Conservation (phyloP, 1,139 yeast genomes). For the Yamadazyma atmosphaerica region DNA sequence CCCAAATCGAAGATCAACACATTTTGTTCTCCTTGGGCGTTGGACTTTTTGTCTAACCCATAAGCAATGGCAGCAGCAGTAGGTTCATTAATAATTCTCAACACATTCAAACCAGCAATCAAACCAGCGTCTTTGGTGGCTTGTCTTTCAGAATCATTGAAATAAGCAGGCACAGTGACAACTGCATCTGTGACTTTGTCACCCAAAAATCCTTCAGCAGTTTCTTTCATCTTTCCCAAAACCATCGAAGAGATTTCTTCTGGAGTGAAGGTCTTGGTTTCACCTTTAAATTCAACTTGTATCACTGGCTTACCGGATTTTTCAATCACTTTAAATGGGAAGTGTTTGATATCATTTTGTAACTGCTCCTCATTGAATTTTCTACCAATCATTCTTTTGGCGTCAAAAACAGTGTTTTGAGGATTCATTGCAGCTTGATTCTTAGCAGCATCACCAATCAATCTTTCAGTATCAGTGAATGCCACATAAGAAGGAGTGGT, state of each 20-base stretch:
- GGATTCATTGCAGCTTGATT: constrained; percentile 75
- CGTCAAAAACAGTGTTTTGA: constrained; percentile 64
- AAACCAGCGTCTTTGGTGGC: constrained; percentile 63
- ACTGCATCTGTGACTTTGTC: constrained; percentile 63
- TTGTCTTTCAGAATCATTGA: constrained; percentile 62
- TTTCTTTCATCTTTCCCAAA: constrained; percentile 63
- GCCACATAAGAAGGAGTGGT: constrained; percentile 72
- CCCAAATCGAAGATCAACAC: constrained; percentile 93
- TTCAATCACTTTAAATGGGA: constrained; percentile 61
- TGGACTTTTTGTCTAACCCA: constrained; percentile 69
- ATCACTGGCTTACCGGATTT: constrained; percentile 61
- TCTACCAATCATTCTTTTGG: constrained; percentile 69
- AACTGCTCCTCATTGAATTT: constrained; percentile 61
- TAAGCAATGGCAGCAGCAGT: constrained; percentile 65
- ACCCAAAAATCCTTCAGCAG: constrained; percentile 66
- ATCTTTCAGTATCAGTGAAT: constrained; percentile 65
- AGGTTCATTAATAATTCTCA: constrained; percentile 61
- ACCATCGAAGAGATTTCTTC: constrained; percentile 72
- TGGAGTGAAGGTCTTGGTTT: constrained; percentile 62
- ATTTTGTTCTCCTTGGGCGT: constrained; percentile 63
- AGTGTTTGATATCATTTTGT: constrained; percentile 56
- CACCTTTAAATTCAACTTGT: constrained; percentile 66
- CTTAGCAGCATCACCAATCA: constrained; percentile 73
- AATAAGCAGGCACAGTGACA: constrained; percentile 66
- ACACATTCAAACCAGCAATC: constrained; percentile 58